Conservation (phyloP, 2,329 filamentous ascomycete genomes). For the Aspergillus glaucus region DNA sequence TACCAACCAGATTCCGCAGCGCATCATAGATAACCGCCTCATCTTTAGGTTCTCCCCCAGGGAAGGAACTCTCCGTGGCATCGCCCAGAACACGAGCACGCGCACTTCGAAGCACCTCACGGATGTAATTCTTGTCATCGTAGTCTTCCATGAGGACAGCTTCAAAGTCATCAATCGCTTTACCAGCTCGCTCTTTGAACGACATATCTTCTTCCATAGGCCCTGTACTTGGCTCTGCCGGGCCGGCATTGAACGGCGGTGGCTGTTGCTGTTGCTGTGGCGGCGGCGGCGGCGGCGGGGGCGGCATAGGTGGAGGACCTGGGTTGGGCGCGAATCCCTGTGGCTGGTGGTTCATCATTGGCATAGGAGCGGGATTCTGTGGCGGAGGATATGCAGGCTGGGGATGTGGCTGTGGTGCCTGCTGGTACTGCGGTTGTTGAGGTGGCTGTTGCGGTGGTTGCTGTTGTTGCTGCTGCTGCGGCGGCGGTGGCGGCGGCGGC, state of each 20-base stretch:
- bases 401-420: neutral
- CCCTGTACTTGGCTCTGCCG: slow-evolving; percentile 13
- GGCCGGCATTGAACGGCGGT: slow-evolving; percentile 10
- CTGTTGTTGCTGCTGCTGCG: slow-evolving; percentile 7
- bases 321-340: slow-evolving; percentile 9
- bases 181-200: slow-evolving; percentile 37
- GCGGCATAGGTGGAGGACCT: slow-evolving; percentile 4
- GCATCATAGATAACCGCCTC: slow-evolving; percentile 39
- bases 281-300: slow-evolving; percentile 6
- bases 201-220: slow-evolving; percentile 25
- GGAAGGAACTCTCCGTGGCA: slow-evolving; percentile 37
- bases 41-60: slow-evolving; percentile 39
- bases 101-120: slow-evolving; percentile 38
- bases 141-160: slow-evolving; percentile 41
- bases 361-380: slow-evolving; percentile 6
- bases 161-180: slow-evolving; percentile 41
- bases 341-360: slow-evolving; percentile 4
- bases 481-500: slow-evolving; percentile 14
- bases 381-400: neutral
- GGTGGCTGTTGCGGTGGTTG: slow-evolving; percentile 7
- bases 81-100: slow-evolving; percentile 35
- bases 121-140: slow-evolving; percentile 41
- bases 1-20: slow-evolving; percentile 34
- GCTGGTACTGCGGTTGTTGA: slow-evolving; percentile 16
- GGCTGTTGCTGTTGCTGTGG: slow-evolving; percentile 5